phyloP scores from a whole-genome alignment of 495 filamentous ascomycete genomes.

The Penicillium subrubescens region DNA sequence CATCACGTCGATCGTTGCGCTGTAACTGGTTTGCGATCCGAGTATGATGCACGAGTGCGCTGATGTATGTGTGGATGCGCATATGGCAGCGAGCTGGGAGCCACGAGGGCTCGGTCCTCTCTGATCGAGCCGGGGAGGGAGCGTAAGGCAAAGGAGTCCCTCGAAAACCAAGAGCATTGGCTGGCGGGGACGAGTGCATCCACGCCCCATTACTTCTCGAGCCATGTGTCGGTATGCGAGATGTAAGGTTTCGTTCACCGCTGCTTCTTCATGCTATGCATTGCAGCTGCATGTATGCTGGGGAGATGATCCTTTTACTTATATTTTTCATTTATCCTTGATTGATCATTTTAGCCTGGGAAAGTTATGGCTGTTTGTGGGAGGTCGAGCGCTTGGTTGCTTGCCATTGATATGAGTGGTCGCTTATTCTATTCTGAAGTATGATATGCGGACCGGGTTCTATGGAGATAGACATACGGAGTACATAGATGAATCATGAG shows the following conservation, averaged over 20 bases:
- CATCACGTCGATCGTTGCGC: neutral
- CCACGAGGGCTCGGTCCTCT: neutral
- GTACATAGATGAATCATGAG: slow-evolving; percentile 30
- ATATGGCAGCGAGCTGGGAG: neutral
- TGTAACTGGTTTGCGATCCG: neutral
- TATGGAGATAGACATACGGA: slow-evolving; percentile 14
- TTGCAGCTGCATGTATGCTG: slow-evolving; percentile 10
- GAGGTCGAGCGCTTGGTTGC: neutral
- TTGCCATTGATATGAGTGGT: neutral
- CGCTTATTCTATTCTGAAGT: neutral
- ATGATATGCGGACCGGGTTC: neutral
- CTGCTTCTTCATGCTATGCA: slow-evolving; percentile 18
- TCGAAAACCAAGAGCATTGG: neutral
- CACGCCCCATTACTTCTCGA: neutral
- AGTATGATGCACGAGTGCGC: neutral
- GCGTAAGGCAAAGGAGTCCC: neutral
- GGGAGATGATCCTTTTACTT: neutral
- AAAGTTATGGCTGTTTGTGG: neutral
- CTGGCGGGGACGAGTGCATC: neutral
- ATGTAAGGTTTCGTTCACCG: slow-evolving; percentile 19
- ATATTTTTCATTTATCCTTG: neutral
- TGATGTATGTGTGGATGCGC: neutral
- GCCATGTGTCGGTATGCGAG: slow-evolving; percentile 8
- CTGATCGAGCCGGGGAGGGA: neutral
- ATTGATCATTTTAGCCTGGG: neutral